phyloP scores from a whole-genome alignment of 208 protist species.

The Spongospora subterranea region DNA sequence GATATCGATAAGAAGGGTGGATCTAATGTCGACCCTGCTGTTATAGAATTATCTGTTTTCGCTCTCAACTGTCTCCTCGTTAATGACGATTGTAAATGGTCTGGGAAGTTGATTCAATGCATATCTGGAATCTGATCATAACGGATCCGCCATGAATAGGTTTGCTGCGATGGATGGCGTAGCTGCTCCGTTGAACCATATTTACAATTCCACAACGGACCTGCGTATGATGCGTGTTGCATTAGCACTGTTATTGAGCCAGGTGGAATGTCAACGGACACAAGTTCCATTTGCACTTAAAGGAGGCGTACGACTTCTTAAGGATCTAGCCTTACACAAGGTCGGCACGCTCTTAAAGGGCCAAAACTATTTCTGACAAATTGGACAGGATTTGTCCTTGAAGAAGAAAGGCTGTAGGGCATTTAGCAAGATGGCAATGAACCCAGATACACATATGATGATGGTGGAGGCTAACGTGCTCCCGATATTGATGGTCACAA shows the following conservation, averaged over 20 bases:
- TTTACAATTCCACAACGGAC: conserved; percentile 9
- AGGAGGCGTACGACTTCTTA: not conserved
- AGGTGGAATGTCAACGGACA: not conserved
- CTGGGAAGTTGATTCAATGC: not conserved
- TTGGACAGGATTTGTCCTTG: conserved; percentile 19
- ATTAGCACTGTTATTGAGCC: conserved; percentile 55
- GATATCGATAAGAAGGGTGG: not conserved
- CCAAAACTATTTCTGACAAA: not conserved
- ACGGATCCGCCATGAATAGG: too few species aligned
- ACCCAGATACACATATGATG: not conserved
- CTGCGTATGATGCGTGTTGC: not conserved
- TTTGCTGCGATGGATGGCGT: not conserved
- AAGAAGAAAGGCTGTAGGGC: conserved; percentile 34
- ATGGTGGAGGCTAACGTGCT: not conserved
- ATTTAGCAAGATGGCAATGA: not conserved
- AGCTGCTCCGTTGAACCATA: not conserved
- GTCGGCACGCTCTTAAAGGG: not conserved
- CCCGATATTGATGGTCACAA: not conserved
- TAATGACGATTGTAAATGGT: conserved; percentile 47
- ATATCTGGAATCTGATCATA: not conserved
- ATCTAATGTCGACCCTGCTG: not conserved
- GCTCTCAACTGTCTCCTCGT: conserved; percentile 32
- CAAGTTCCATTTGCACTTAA: not conserved
- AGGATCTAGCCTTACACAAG: not conserved
- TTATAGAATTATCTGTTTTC: conserved; percentile 41